Evolutionary conservation across 441 rosid species (phyloP), one percentile per base, ranked within the genome.

Genomic region (Melastoma candidum): DNA sequence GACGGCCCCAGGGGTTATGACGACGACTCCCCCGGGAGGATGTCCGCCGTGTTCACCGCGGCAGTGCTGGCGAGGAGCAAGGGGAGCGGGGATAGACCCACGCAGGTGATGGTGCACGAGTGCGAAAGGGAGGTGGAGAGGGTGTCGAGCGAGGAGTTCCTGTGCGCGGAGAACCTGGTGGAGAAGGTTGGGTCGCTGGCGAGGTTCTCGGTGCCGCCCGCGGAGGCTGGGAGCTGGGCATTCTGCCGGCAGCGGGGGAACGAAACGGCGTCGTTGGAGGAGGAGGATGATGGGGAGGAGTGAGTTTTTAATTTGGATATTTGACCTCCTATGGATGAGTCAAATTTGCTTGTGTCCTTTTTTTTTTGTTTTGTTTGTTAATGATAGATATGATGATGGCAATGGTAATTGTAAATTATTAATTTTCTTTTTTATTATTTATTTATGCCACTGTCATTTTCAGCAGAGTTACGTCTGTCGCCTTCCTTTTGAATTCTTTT

Each of bases 51-150:
- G 36, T 46, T 56, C 25, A 56, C 51, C 0, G 43, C 59, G 44
- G 59, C 50, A 12, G 49, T 56, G 51, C 59, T 56, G 36, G 59
- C 59, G 0, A 26, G 41, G 41, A 36, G 41, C 7, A 36, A 36
- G 8, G 41, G 41, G 41, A 4, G 41, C 8, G 8, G 41, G 41
- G 51, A 56, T 44, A 48, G 47, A 1, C 11, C 45, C 17, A 57
- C 60, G 12, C 36, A 57, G 11, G 53, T 57, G 44, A 48, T 58
- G 2, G 55, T 58, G 29, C 62, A 49, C 46, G 62, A 58, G 1
- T 36, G 49, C 43, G 54, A 49, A 8, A 49, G 62, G 62, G 62
- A 58, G 48, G 62, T 58, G 54, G 54, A 58, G 62, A 49, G 17
- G 45, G 27, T 43, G 26, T 36, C 54, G 54, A 49, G 62, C 55